A percentile compares a stretch with the other conserved stretches of the same genome.
phyloP scores from a whole-genome alignment of 225 moss, liverwort and hornwort species.

The Lunularia cruciata region DNA sequence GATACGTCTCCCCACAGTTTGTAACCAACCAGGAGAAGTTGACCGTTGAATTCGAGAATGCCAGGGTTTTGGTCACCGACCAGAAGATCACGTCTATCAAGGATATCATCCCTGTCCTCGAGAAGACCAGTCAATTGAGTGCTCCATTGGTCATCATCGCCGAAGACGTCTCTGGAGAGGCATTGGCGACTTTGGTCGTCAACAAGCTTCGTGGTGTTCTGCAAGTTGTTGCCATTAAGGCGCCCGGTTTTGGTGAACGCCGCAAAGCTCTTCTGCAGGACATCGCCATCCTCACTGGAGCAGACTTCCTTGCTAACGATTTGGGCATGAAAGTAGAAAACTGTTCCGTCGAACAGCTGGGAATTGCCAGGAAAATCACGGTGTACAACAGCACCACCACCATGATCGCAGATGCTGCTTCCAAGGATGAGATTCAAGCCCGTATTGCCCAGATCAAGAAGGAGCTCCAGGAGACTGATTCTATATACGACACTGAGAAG shows the following conservation, averaged over 20 bases:
- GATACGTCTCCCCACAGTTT: slow-evolving; percentile 89
- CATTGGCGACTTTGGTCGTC: slow-evolving; percentile 91
- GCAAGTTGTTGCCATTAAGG: slow-evolving; percentile 95
- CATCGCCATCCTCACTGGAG: slow-evolving; percentile 86
- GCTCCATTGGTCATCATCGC: slow-evolving; percentile 84
- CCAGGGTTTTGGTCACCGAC: slow-evolving; percentile 79
- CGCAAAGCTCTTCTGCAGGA: slow-evolving; percentile 98
- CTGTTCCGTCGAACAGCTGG: slow-evolving; percentile 75
- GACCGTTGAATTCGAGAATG: slow-evolving; percentile 83
- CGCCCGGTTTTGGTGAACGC: slow-evolving; percentile 91
- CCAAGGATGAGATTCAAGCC: slow-evolving; percentile 95
- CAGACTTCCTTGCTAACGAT: slow-evolving; percentile 87
- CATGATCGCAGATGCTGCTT: slow-evolving; percentile 84
- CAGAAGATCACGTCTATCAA: slow-evolving; percentile 91
- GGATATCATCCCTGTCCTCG: slow-evolving; percentile 85
- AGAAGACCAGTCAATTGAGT: slow-evolving; percentile 91
- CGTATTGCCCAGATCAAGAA: slow-evolving; percentile 97
- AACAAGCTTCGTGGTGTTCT: slow-evolving; percentile 91
- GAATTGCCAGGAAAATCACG: slow-evolving; percentile 78
- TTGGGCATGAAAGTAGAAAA: slow-evolving; percentile 75
- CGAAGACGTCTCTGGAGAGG: slow-evolving; percentile 88
- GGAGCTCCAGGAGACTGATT: slow-evolving; percentile 83
- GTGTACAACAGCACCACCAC: slow-evolving; percentile 63
- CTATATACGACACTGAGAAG: slow-evolving; percentile 93
- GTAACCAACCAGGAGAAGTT: slow-evolving; percentile 95